phyloP scores from a whole-genome alignment of 2,329 filamentous ascomycete species.

The Colletotrichum orchidophilum region DNA sequence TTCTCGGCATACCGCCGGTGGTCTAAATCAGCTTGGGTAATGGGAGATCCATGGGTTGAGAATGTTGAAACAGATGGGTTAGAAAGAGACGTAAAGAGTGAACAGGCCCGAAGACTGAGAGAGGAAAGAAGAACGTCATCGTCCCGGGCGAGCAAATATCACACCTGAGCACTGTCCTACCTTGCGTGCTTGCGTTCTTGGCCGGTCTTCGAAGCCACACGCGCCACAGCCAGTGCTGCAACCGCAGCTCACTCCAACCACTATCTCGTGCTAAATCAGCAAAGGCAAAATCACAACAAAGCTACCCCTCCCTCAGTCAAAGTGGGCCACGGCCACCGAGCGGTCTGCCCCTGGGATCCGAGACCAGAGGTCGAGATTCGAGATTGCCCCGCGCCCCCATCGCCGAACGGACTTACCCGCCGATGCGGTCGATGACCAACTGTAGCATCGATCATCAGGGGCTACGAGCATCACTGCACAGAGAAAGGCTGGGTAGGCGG shows the following conservation, averaged over 20 bases:
- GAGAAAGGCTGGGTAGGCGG: slow-evolving; percentile 26
- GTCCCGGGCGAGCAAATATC: neutral
- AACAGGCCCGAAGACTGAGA: too few relatives aligned
- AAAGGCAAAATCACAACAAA: neutral
- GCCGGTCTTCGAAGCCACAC: neutral
- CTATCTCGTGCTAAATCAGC: neutral
- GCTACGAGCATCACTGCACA: slow-evolving; percentile 18
- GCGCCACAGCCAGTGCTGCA: neutral
- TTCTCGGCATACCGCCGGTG: too few relatives aligned
- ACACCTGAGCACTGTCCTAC: neutral
- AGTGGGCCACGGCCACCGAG: slow-evolving; percentile 2
- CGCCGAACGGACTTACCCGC: slow-evolving; percentile 13
- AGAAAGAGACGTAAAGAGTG: too few relatives aligned
- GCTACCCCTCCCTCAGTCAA: slow-evolving; percentile 25
- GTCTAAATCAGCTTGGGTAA: too few relatives aligned
- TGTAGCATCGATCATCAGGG: slow-evolving; percentile 34
- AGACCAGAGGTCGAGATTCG: neutral
- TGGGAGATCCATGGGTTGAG: too few relatives aligned
- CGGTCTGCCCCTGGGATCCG: slow-evolving; percentile 14
- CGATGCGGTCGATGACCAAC: slow-evolving; percentile 30
- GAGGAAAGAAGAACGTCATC: neutral
- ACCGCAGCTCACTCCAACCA: neutral
- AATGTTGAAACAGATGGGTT: too few relatives aligned
- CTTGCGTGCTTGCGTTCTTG: neutral
- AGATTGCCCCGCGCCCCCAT: neutral